phyloP scores from a whole-genome alignment of 2,329 filamentous ascomycete genomes.

The Pyrenophora graminea region DNA sequence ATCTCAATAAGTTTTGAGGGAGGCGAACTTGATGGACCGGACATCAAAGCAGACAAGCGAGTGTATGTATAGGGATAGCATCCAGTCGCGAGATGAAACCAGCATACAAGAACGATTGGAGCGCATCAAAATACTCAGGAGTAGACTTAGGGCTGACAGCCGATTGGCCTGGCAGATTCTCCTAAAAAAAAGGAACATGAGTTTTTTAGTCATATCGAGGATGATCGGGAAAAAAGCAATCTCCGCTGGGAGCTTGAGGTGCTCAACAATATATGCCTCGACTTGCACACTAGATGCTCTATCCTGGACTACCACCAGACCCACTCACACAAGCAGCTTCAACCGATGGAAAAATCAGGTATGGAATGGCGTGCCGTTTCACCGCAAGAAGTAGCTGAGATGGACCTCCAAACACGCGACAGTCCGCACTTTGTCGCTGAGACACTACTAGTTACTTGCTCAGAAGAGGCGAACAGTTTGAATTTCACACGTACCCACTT shows the following conservation, averaged over 20 bases:
- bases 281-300: conserved; percentile 11
- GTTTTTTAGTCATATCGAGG: conserved; percentile 17
- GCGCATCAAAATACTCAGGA: conserved; percentile 14
- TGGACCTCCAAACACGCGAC: background rate
- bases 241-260: conserved; percentile 22
- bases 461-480: too few relatives aligned
- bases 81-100: conserved; percentile 11
- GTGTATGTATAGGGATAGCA: conserved; percentile 13
- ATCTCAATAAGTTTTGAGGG: conserved; percentile 19
- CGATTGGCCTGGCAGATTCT: conserved; percentile 22
- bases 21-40: conserved; percentile 22
- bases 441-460: too few relatives aligned
- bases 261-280: conserved; percentile 18
- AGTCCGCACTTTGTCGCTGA: conserved; percentile 8
- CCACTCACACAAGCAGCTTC: conserved; percentile 22
- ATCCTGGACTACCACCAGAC: conserved; percentile 20
- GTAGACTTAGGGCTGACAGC: conserved; percentile 13
- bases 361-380: too few relatives aligned
- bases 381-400: background rate
- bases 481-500: too few relatives aligned
- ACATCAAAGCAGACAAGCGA: conserved; percentile 20
- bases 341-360: conserved; percentile 12
- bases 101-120: conserved; percentile 21
- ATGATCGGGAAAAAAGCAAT: conserved; percentile 19
- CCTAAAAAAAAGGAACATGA: conserved; percentile 19